These are phyloP conservation scores for Deakozyma indianensis DNA, from an alignment of 805 yeast genomes.

Conservation along the genomic window DNA sequence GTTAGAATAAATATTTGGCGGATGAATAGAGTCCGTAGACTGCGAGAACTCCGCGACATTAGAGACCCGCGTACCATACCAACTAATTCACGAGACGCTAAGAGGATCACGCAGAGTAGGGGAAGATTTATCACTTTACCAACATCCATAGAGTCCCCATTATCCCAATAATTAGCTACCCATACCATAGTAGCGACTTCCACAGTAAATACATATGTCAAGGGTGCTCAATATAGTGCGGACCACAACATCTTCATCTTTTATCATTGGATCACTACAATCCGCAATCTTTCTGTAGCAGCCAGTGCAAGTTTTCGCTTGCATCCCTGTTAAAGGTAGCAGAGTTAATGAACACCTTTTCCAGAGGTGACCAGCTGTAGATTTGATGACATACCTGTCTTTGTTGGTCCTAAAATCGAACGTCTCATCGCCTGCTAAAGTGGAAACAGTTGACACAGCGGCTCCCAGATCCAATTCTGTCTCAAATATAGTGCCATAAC, in stretches of 20 bases:
- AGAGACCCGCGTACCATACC: no score
- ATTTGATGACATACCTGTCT: slow-evolving; percentile 9
- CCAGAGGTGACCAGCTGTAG: slow-evolving; percentile 20
- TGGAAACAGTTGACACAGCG: not conserved
- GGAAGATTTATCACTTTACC: not conserved
- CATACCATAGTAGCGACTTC: slow-evolving; percentile 12
- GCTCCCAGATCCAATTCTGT: not conserved
- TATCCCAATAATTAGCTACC: no score
- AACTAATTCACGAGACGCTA: no score
- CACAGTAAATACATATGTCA: slow-evolving; percentile 17
- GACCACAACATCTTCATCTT: slow-evolving; percentile 5
- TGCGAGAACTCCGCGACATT: not conserved
- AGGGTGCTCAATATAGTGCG: slow-evolving; percentile 11
- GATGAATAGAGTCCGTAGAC: not conserved
- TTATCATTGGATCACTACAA: slow-evolving; percentile 3
- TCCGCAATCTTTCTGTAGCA: slow-evolving; percentile 14
- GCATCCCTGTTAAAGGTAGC: slow-evolving; percentile 18
- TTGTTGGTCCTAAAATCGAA: slow-evolving; percentile 10
- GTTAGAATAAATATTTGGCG: not conserved
- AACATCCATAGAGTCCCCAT: not conserved
- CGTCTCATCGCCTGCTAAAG: slow-evolving; percentile 4
- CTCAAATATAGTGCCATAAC: not conserved
- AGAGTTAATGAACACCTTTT: slow-evolving; percentile 21
- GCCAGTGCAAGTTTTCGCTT: slow-evolving; percentile 15
- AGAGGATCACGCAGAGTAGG: no score